Conservation (phyloP, 805 yeast genomes). For the Metschnikowia vanudenii region DNA sequence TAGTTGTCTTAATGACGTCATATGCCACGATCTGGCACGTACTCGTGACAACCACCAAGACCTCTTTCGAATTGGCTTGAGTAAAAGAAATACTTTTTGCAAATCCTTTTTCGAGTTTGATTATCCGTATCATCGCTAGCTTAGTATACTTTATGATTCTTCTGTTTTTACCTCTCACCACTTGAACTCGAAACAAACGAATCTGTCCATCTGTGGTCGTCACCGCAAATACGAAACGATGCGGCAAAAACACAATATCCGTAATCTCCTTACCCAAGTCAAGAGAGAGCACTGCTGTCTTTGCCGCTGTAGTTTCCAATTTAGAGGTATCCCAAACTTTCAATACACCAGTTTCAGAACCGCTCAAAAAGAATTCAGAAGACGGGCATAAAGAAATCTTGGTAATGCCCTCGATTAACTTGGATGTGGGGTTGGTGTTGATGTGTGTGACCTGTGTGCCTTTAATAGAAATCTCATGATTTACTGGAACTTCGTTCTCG, state of each 20-base stretch:
- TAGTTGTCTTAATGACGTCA: slow-evolving; percentile 59
- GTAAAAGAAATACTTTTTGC: slow-evolving; percentile 46
- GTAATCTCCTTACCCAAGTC: slow-evolving; percentile 51
- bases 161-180: slow-evolving; percentile 33
- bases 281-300: slow-evolving; percentile 30
- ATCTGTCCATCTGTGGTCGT: slow-evolving; percentile 48
- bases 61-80: slow-evolving; percentile 37
- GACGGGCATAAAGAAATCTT: slow-evolving; percentile 60
- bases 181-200: slow-evolving; percentile 37
- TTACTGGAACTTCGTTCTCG: slow-evolving; percentile 1
- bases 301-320: slow-evolving; percentile 62
- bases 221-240: slow-evolving; percentile 59
- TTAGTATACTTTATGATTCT: slow-evolving; percentile 28
- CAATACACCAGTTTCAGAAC: slow-evolving; percentile 69
- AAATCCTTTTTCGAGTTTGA: slow-evolving; percentile 32
- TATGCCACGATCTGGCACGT: slow-evolving; percentile 48
- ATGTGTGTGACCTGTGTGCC: slow-evolving; percentile 25
- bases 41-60: slow-evolving; percentile 53
- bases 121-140: slow-evolving; percentile 19
- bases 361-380: slow-evolving; percentile 67
- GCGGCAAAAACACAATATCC: slow-evolving; percentile 49
- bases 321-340: slow-evolving; percentile 76
- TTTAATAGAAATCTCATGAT: background rate
- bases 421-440: slow-evolving; percentile 55
- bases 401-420: slow-evolving; percentile 42